These are phyloP conservation scores for Rosellinia necatrix DNA, from an alignment of 2,329 filamentous ascomycete genomes.

Conservation along the genomic window DNA sequence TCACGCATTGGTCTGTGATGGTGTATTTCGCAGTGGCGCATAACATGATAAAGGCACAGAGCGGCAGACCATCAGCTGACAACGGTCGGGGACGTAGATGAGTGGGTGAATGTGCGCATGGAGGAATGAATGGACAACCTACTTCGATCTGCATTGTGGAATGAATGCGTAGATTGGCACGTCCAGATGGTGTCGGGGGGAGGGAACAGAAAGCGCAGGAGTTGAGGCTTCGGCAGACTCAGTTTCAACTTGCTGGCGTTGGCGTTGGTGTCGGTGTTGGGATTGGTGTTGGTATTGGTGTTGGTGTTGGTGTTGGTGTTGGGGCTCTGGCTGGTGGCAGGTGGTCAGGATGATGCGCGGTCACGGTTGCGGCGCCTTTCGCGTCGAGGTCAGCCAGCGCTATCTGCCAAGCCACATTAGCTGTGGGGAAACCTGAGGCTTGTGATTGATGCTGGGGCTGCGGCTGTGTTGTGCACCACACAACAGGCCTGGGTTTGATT, in stretches of 20 bases:
- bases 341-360: neutral
- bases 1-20: too few relatives aligned
- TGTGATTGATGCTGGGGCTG: neutral
- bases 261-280: neutral
- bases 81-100: too few relatives aligned
- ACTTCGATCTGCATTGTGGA: conserved; percentile 39
- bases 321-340: too few relatives aligned
- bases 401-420: conserved; percentile 13
- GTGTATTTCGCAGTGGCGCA: too few relatives aligned
- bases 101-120: neutral
- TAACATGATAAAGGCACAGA: too few relatives aligned
- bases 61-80: neutral
- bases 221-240: neutral
- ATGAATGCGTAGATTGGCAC: neutral
- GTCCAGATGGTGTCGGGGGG: neutral
- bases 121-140: conserved; percentile 16
- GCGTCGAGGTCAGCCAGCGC: neutral
- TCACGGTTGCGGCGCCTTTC: neutral
- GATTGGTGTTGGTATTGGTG: neutral
- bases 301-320: neutral
- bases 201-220: neutral
- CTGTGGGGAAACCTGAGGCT: neutral
- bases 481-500: neutral
- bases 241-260: neutral
- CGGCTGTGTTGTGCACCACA: neutral